A percentile compares a stretch with the other conserved stretches of the same genome.
Conservation (phyloP, 2,329 filamentous ascomycete genomes). For the Colletotrichum falcatum region DNA sequence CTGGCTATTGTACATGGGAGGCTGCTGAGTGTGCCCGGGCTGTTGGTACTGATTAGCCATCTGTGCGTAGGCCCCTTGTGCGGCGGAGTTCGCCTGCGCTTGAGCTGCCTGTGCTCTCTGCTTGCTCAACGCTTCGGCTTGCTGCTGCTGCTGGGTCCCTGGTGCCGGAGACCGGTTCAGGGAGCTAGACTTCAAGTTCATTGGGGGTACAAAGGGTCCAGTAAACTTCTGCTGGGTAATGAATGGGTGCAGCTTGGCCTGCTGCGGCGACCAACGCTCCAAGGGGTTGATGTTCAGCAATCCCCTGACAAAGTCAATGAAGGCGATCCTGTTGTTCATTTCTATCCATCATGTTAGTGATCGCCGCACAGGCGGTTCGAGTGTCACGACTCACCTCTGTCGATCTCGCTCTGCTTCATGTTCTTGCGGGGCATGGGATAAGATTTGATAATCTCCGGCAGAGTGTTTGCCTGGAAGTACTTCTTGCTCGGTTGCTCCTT, state of each 20-base stretch:
- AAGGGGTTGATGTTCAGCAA: conserved; percentile 94
- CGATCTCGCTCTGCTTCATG: conserved; percentile 97
- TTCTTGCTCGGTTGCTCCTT: conserved; percentile 99
- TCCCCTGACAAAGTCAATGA: conserved; percentile 97
- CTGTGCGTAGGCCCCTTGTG: conserved; percentile 69
- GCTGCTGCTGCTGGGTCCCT: conserved; percentile 94
- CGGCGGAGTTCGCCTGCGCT: conserved; percentile 76
- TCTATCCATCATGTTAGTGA: conserved; percentile 66
- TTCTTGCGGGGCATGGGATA: conserved; percentile 99
- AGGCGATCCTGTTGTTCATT: conserved; percentile 97
- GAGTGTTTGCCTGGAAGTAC: conserved; percentile 93
- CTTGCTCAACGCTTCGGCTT: conserved; percentile 93
- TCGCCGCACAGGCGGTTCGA: background rate
- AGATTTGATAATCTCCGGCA: conserved; percentile 97
- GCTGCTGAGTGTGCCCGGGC: conserved; percentile 60
- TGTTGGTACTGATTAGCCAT: conserved; percentile 63
- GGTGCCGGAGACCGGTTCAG: conserved; percentile 89
- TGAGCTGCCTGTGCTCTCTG: conserved; percentile 82
- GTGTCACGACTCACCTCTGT: conserved; percentile 75
- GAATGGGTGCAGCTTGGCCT: conserved; percentile 96
- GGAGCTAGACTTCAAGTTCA: conserved; percentile 92
- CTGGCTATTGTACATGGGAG: conserved; percentile 84
- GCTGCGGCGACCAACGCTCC: conserved; percentile 96
- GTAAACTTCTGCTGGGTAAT: conserved; percentile 99
- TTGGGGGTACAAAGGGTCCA: conserved; percentile 93